These are phyloP conservation scores for Helotiales sp. DNA, from an alignment of 2,329 filamentous ascomycete species.

Conservation along the genomic window DNA sequence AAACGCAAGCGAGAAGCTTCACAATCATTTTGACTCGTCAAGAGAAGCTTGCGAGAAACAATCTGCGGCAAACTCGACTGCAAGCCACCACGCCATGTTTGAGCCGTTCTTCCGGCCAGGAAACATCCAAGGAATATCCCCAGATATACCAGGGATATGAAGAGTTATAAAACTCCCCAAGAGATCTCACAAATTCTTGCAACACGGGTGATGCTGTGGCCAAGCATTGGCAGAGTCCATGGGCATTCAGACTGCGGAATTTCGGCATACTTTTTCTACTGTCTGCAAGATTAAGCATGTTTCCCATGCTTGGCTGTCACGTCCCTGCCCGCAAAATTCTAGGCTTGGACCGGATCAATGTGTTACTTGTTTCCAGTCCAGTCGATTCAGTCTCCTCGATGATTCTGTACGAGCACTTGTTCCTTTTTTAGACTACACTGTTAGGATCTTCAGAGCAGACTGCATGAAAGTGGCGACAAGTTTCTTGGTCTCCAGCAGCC, in stretches of 20 bases:
- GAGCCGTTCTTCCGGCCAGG: not conserved
- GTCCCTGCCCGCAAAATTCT: not conserved
- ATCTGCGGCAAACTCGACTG: not conserved
- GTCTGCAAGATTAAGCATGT: not conserved
- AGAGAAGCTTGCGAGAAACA: not conserved
- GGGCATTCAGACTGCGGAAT: not conserved
- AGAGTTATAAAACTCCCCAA: not conserved
- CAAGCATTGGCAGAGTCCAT: slow-evolving; percentile 11
- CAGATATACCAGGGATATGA: not conserved
- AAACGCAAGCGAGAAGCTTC: not conserved
- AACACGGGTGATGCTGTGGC: not conserved
- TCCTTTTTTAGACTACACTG: not conserved
- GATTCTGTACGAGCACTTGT: not conserved
- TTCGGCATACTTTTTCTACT: not conserved
- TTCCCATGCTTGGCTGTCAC: not conserved
- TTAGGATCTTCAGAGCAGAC: not conserved
- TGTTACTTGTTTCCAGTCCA: not conserved
- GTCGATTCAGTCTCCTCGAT: not conserved
- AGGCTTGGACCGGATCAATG: not conserved
- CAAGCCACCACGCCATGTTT: not conserved
- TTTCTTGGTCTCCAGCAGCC: not conserved
- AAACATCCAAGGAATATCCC: not conserved
- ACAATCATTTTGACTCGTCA: not conserved
- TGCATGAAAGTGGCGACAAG: not conserved
- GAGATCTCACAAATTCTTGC: slow-evolving; percentile 3